These are phyloP conservation scores for Apophysomyces ossiformis DNA, from an alignment of 371 early-diverging fungal genomes.

Conservation along the genomic window DNA sequence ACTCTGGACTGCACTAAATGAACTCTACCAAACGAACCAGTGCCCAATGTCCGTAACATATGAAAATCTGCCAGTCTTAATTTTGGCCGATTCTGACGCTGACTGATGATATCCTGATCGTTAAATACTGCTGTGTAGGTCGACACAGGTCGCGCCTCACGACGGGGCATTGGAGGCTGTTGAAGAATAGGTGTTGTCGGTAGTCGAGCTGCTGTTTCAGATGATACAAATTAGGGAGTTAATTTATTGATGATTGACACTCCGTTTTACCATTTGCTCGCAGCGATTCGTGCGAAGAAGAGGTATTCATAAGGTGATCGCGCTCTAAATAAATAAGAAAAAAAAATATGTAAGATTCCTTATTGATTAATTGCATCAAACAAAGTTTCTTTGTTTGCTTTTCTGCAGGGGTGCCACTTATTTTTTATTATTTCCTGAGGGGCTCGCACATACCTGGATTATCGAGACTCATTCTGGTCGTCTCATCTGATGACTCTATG, in stretches of 20 bases:
- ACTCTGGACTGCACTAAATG: conserved; percentile 83
- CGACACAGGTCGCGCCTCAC: conserved; percentile 2
- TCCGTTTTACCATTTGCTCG: conserved; percentile 12
- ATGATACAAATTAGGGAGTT: conserved; percentile 10
- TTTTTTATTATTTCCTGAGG: conserved; percentile 9
- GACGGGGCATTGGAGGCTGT: conserved; percentile 24
- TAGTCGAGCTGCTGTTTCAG: conserved; percentile 17
- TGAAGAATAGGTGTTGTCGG: conserved; percentile 19
- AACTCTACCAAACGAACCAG: conserved; percentile 99
- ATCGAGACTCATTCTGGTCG: conserved; percentile 30
- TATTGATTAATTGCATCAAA: conserved; percentile 9
- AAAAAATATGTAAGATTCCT: not conserved
- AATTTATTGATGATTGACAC: conserved; percentile 9
- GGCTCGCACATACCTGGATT: conserved; percentile 17
- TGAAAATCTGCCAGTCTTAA: conserved; percentile 72
- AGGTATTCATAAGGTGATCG: not conserved
- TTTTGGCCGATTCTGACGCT: conserved; percentile 52
- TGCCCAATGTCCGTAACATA: conserved; percentile 86
- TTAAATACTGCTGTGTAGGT: conserved; percentile 12
- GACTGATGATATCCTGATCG: conserved; percentile 37
- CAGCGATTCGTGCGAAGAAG: conserved; percentile 6
- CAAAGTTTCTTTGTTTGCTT: conserved; percentile 9
- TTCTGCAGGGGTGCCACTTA: conserved; percentile 8
- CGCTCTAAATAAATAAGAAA: not conserved
- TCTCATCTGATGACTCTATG: conserved; percentile 20